Base-by-base conservation (phyloP, 106 monocot species). In the Ottelia alismoides region DNA sequence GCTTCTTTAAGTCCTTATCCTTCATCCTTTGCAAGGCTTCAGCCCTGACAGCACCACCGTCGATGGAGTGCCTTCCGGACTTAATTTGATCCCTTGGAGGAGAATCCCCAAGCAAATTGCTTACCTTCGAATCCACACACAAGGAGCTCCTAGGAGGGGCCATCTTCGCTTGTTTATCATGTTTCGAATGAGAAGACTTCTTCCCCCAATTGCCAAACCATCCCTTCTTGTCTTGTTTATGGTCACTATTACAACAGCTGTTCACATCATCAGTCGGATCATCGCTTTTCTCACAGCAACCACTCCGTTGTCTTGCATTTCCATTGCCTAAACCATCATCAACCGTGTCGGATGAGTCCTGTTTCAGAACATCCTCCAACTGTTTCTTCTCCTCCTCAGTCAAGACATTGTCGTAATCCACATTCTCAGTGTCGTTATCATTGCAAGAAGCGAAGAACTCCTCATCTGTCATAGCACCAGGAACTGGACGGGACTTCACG, bases 181-280 rank as follows among this genome's bases (percentile, higher is more conserved):
- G 45, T 20, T 62, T 71, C 18, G 20, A 20, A 50, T 28, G 45
- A 6, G 64, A 57, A 20, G 47, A 47, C 46, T 63, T 78, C 72
- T 76, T 81, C 9, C 92, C 82, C 92, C 92, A 86, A n/a, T 67
- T 59, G 43, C 78, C 70, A 68, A 92, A 82, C 92, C 92, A 92
- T 30, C 86, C 70, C 29, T 74, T 86, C 43, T 69, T 92, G 2
- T 76, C 85, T 22, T 73, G 58, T 56, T 71, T 84, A 54, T 27
- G 48, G 3, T 76, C 71, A 31, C 65, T 58, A 17, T 52, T 72
- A 44, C 74, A 65, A 11, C 67, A 65, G 20, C 65, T 55, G 30
- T 64, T 73, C 9, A 48, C 23, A 44, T 70, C 81, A 30, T 78
- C 91, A 21, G 81, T 72, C 0, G 70, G 71, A 26, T 80, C 58